Conservation (phyloP, 805 yeast genomes). For the Suhomyces tanzawaensis region DNA sequence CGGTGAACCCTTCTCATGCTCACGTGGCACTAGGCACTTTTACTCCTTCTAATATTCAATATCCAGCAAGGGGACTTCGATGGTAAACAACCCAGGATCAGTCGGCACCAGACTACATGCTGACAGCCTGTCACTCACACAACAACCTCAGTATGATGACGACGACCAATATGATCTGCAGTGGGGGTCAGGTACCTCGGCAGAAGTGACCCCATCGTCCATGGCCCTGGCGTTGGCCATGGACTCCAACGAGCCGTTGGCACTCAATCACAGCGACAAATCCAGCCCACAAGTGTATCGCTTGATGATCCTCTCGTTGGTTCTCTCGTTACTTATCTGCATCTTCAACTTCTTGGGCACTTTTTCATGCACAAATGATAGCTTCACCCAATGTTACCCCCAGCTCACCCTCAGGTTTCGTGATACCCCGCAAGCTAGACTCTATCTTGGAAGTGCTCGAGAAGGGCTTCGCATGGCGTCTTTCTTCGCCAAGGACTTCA, state of each 20-base stretch:
- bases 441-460: conserved; percentile 31
- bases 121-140: no score
- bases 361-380: conserved; percentile 29
- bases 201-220: not conserved
- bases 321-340: conserved; percentile 17
- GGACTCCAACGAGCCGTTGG: not conserved
- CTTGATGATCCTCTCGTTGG: not conserved
- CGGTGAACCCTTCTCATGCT: no score
- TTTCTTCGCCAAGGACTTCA: conserved; percentile 44
- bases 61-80: no score
- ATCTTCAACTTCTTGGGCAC: conserved; percentile 16
- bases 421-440: conserved; percentile 33
- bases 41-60: no score
- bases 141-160: no score
- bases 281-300: not conserved
- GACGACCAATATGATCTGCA: no score
- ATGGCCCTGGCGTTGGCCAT: not conserved
- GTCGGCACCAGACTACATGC: no score
- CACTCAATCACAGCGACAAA: no score
- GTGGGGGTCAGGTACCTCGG: not conserved
- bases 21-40: no score
- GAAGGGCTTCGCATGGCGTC: conserved; percentile 46
- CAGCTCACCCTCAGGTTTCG: conserved; percentile 41
- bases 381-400: conserved; percentile 35
- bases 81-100: no score